A percentile compares a stretch with the other conserved stretches of the same genome.
phyloP scores from a whole-genome alignment of 2,329 filamentous ascomycete species.

The Metarhizium humberi region DNA sequence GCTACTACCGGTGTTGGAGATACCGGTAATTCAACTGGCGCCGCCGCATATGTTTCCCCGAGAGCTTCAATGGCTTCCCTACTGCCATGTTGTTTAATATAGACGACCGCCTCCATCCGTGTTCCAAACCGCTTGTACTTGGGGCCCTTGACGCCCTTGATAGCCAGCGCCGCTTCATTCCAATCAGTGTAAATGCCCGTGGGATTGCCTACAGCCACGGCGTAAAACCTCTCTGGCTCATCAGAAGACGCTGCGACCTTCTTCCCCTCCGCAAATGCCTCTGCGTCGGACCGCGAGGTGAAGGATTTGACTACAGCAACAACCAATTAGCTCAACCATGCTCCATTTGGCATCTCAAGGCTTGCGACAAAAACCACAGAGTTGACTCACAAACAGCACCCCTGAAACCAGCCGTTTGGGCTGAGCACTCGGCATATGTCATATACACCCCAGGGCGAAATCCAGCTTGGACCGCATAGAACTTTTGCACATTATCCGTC shows the following conservation, averaged over 20 bases:
- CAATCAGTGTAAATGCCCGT: constrained; percentile 56
- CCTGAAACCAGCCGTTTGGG: constrained; percentile 49
- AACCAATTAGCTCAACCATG: constrained; percentile 5
- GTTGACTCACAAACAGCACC: constrained; percentile 58
- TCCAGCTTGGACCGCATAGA: constrained; percentile 53
- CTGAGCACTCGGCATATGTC: constrained; percentile 51
- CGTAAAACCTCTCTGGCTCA: constrained; percentile 45
- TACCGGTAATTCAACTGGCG: constrained; percentile 8
- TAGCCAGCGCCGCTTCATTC: constrained; percentile 62
- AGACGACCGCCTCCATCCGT: constrained; percentile 66
- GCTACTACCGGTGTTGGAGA: constrained; percentile 9
- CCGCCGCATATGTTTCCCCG: constrained; percentile 18
- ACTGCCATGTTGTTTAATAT: constrained; percentile 48
- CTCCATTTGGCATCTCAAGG: no score
- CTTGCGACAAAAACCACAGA: not conserved
- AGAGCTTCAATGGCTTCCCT: constrained; percentile 32
- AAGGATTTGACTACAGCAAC: constrained; percentile 66
- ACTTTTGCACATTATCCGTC: constrained; percentile 42
- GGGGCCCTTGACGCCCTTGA: constrained; percentile 61
- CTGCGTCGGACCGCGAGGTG: constrained; percentile 61
- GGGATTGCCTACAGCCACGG: constrained; percentile 47
- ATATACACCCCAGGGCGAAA: constrained; percentile 51
- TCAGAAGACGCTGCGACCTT: constrained; percentile 26
- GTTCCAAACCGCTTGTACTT: constrained; percentile 63
- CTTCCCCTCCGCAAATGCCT: constrained; percentile 62